Conservation (phyloP, 2,329 filamentous ascomycete species). For the Fusarium phyllophilum region DNA sequence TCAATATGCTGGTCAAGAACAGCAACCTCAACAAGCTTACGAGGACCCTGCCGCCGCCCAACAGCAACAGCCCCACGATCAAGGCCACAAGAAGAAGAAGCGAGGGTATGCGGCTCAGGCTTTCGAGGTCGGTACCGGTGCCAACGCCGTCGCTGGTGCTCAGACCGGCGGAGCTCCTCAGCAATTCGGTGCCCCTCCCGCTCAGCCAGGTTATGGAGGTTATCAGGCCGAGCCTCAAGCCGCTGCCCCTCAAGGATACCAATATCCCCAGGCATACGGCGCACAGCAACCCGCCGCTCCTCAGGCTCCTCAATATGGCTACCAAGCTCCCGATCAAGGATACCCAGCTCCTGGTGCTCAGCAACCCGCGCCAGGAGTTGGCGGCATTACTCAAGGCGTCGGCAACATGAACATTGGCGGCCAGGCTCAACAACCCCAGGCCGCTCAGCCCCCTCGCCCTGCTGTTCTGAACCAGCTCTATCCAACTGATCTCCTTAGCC, state of each 20-base stretch:
- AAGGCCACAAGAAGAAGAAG: constrained; percentile 81
- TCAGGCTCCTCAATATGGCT: constrained; percentile 62
- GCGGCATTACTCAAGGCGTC: constrained; percentile 84
- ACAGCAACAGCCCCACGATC: constrained; percentile 46
- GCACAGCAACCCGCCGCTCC: constrained; percentile 53
- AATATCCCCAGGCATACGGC: constrained; percentile 57
- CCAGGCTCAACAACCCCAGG: constrained; percentile 52
- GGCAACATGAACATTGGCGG: constrained; percentile 82
- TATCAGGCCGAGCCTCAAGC: constrained; percentile 65
- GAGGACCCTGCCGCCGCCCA: constrained; percentile 47
- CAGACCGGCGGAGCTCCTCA: constrained; percentile 52
- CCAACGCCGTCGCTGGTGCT: constrained; percentile 74
- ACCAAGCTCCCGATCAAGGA: constrained; percentile 74
- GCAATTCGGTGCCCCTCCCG: constrained; percentile 59
- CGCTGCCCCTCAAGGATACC: constrained; percentile 52
- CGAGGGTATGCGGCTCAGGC: constrained; percentile 93
- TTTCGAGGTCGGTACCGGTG: constrained; percentile 90
- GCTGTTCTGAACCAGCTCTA: constrained; percentile 85
- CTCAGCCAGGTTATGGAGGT: constrained; percentile 65
- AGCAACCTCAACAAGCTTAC: constrained; percentile 55
- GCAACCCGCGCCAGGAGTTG: constrained; percentile 55
- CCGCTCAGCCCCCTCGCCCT: constrained; percentile 53
- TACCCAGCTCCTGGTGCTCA: constrained; percentile 65
- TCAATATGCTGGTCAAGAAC: constrained; percentile 56
- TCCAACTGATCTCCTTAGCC: constrained; percentile 88